Evolutionary conservation across 169 alveolate species (phyloP).

Genomic region (Plasmodium coatneyi): DNA sequence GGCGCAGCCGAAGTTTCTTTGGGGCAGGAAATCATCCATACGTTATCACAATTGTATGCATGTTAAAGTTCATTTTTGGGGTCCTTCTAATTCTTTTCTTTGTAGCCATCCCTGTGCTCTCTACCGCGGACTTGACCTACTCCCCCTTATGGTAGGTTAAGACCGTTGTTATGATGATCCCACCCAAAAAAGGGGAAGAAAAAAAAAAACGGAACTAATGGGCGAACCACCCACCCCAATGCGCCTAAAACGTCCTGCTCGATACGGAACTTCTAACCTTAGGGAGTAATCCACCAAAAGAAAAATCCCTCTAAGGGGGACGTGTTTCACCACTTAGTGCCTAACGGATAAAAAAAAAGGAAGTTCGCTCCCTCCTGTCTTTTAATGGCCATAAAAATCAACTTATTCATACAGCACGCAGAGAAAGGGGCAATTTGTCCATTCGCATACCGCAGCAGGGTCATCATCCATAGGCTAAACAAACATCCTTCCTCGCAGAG

Average conservation of each 20-base stretch:
- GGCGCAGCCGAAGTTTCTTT: background rate
- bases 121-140: background rate
- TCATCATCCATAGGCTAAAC: too few species aligned
- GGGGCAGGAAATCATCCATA: background rate
- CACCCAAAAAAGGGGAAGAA: background rate
- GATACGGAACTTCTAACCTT: background rate
- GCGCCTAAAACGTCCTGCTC: background rate
- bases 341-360: too few species aligned
- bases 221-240: background rate
- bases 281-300: too few species aligned
- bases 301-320: too few species aligned
- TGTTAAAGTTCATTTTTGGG: background rate
- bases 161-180: background rate
- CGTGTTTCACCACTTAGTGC: too few species aligned
- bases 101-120: background rate
- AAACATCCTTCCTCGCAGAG: too few species aligned
- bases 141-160: background rate
- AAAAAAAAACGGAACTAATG: background rate
- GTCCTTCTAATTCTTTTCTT: background rate
- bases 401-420: too few species aligned
- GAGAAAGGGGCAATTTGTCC: too few species aligned
- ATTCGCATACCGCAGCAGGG: too few species aligned
- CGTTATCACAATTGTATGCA: background rate
- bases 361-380: too few species aligned
- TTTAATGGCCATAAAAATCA: too few species aligned